Evolutionary conservation across 176 grass and related monocot genomes (phyloP), one percentile per base, ranked within the genome.

Genomic region (Triticum dicoccoides): DNA sequence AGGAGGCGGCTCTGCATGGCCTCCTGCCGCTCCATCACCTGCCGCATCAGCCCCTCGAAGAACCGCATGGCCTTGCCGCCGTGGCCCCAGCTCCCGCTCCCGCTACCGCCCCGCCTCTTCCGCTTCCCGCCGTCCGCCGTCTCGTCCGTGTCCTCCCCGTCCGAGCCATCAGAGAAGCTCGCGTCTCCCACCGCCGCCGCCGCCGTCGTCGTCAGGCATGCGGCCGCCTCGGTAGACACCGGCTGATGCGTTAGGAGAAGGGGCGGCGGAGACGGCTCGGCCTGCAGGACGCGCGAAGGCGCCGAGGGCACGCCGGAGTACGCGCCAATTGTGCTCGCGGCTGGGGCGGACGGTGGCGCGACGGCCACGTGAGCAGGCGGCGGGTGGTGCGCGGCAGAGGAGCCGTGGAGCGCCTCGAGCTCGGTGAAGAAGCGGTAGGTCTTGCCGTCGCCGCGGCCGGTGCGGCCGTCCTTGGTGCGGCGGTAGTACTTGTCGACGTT

Each of bases 401-500:
- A 74, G 25, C 93, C 86, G 78, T 98, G 92, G 68, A 98, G 93
- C 3, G 93, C 93, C 81, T 98, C 93, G 29, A 98, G 89, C 83
- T 98, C 93, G 78, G 83, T 86, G 91, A 98, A 98, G 90, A 95
- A 98, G 44, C 96, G 93, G 76, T 98, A 98, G 25, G 91, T 51
- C 79, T 90, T 93, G 30, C 96, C 93, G 70, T 94, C 91, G 34
- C 89, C 89, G 24, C 87, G 91, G 21, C 93, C 96, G 33, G 90
- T 84, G 44, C 94, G 86, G 65, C 93, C 89, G 81, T 95, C 93
- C 85, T 91, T 98, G 81, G 93, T 98, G 79, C 94, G 94, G 90
- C 95, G 95, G 88, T 98, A 98, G 90, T 98, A 98, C 78, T 98
- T 98, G 88, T 98, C 91, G 69, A 98, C 88, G 94, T 98, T 98